A percentile compares a stretch with the other conserved stretches of the same genome.
These are phyloP conservation scores for Trichosporon ovoides DNA, from an alignment of 1,284 basidiomycete species.

Conservation along the genomic window DNA sequence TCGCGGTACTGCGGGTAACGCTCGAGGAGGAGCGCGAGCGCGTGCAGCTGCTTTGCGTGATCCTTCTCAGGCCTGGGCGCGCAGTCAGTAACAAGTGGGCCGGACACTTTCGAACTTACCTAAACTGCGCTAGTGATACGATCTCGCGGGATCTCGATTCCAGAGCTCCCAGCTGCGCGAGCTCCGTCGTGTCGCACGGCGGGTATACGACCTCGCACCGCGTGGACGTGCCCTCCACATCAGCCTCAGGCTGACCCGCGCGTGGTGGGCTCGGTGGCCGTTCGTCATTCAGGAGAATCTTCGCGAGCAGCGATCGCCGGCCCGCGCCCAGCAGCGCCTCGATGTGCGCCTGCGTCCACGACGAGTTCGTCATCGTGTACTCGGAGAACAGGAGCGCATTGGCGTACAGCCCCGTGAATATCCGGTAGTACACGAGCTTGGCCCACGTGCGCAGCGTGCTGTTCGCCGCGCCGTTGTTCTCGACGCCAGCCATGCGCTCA, in stretches of 20 bases:
- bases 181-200: slow-evolving; percentile 78
- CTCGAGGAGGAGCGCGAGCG: slow-evolving; percentile 61
- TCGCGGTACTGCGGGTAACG: slow-evolving; percentile 56
- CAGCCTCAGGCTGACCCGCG: not conserved
- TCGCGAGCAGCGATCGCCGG: slow-evolving; percentile 25
- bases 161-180: slow-evolving; percentile 60
- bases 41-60: slow-evolving; percentile 70
- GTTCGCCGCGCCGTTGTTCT: slow-evolving; percentile 64
- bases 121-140: slow-evolving; percentile 84
- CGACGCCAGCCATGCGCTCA: slow-evolving; percentile 57
- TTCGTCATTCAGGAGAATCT: slow-evolving; percentile 25
- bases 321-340: slow-evolving; percentile 57
- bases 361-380: slow-evolving; percentile 81
- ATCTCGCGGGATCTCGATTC: slow-evolving; percentile 62
- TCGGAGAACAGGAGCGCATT: slow-evolving; percentile 67
- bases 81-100: too few relatives aligned
- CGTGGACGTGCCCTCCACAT: not conserved
- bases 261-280: not conserved
- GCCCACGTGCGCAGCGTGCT: slow-evolving; percentile 58
- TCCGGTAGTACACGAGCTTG: slow-evolving; percentile 84
- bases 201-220: slow-evolving; percentile 67
- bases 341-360: slow-evolving; percentile 88
- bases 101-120: slow-evolving; percentile 51
- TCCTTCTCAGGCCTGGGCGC: slow-evolving; percentile 76
- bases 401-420: slow-evolving; percentile 80